A percentile compares a stretch with the other conserved stretches of the same genome.
These are phyloP conservation scores for Gossypium schwendimanii DNA, from an alignment of 441 rosid species.

Conservation along the genomic window DNA sequence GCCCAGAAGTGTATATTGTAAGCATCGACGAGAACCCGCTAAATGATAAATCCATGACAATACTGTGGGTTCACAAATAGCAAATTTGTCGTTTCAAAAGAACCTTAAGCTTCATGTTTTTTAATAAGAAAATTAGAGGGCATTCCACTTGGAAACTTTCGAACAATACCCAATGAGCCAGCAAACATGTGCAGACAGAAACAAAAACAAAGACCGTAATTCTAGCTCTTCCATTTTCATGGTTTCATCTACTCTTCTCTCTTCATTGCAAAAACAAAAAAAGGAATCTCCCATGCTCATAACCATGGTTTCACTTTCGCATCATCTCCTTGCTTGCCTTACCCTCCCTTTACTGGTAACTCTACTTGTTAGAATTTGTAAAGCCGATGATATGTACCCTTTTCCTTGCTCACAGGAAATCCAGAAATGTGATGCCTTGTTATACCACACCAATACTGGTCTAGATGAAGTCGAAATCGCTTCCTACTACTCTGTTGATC, in stretches of 20 bases:
- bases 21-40: conserved; percentile 21
- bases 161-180: background rate
- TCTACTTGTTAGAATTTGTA: conserved; percentile 11
- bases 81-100: background rate
- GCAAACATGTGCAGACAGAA: conserved; percentile 25
- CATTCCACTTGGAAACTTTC: conserved; percentile 14
- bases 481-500: conserved; percentile 27
- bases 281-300: background rate
- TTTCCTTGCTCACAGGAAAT: conserved; percentile 25
- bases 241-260: conserved; percentile 1
- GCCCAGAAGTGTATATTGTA: conserved; percentile 17
- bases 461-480: conserved; percentile 25
- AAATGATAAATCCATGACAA: conserved; percentile 10
- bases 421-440: conserved; percentile 31
- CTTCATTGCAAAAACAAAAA: background rate
- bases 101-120: background rate
- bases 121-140: background rate
- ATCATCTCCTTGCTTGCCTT: conserved; percentile 4
- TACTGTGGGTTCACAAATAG: background rate
- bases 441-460: conserved; percentile 34
- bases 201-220: background rate
- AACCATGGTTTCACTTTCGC: conserved; percentile 21
- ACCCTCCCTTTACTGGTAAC: conserved; percentile 16
- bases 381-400: conserved; percentile 17
- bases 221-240: background rate